Conservation (phyloP, 345 rosid species). For the Euphorbia peplus region DNA sequence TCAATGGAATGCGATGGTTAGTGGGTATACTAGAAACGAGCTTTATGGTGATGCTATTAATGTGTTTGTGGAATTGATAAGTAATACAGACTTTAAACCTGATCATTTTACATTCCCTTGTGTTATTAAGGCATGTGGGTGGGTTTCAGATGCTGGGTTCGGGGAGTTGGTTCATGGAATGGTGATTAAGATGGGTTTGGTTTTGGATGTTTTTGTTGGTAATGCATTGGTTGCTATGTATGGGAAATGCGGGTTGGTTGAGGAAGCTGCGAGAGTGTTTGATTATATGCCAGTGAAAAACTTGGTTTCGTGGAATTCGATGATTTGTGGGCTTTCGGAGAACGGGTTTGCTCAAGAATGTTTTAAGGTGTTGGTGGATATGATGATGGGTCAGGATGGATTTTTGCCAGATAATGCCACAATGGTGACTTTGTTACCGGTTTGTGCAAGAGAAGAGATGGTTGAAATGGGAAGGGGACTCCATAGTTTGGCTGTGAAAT, state of each 20-base stretch:
- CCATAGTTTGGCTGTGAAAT: conserved; percentile 58
- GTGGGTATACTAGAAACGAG: conserved; percentile 57
- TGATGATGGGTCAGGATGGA: conserved; percentile 38
- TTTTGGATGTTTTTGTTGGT: conserved; percentile 51
- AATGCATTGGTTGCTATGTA: conserved; percentile 58
- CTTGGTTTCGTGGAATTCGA: conserved; percentile 67
- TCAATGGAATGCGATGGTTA: conserved; percentile 65
- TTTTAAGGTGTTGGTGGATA: conserved; percentile 35
- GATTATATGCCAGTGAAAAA: conserved; percentile 47
- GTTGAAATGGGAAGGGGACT: conserved; percentile 41
- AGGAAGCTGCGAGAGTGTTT: conserved; percentile 41
- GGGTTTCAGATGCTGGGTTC: conserved; percentile 33
- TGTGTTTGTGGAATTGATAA: conserved; percentile 44
- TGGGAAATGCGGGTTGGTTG: conserved; percentile 45
- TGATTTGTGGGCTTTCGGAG: conserved; percentile 48
- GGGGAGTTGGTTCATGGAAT: conserved; percentile 57
- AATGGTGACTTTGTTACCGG: conserved; percentile 49
- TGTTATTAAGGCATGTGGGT: conserved; percentile 64
- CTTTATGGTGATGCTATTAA: conserved; percentile 41
- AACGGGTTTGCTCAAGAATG: conserved; percentile 39
- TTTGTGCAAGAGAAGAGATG: conserved; percentile 45
- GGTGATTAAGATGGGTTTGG: conserved; percentile 48
- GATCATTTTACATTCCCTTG: conserved; percentile 70
- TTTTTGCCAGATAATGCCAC: conserved; percentile 54
- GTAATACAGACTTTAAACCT: conserved; percentile 37